Base-by-base conservation (phyloP, 495 filamentous ascomycete genomes). In the Penicillium canescens region DNA sequence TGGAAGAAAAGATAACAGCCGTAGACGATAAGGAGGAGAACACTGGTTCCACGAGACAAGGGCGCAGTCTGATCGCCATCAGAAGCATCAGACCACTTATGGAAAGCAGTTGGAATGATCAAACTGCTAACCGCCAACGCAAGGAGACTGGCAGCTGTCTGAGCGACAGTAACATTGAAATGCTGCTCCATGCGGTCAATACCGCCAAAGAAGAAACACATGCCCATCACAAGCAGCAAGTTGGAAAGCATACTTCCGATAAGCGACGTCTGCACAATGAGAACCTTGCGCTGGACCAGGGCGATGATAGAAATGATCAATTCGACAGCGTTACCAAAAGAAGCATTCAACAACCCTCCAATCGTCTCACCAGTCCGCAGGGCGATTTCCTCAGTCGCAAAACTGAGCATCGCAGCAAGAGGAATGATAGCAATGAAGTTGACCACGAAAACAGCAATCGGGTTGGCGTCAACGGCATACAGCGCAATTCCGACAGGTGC, bases 141-240 rank as follows among this genome's bases (percentile, higher is more conserved):
- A 2, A 97, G 78, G 12, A 97, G 69, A 71, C 85, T 89, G 24
- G 91, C 84, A 1, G 92, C 91, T 0, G 92, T 97, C 66, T 96
- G 91, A 1, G 92, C 92, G n/a, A 97, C 92, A 3, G 87, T 89
- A 2, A 89, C 83, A 73, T 97, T 97, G 81, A 97, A 97, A 66
- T 83, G 85, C 59, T 97, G 92, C 62, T 96, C 88, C 28, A 81
- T 55, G 18, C 92, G 84, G 43, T 87, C 84, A 42, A 94, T 67
- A 26, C 92, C 92, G 28, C 92, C 92, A 45, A 88, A 88, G 72
- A 95, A 91, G 78, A 97, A 97, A 65, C 86, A 92, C 87, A 94
- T 92, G 14, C 92, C 92, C 74, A 96, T 76, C 34, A 97, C 93
- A 16, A 97, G 80, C 5, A 97, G 86, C 45, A 97, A 70, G 66